Evolutionary conservation across 176 grass and related monocot genomes (phyloP).

Genomic region (Paspalum notatum): DNA sequence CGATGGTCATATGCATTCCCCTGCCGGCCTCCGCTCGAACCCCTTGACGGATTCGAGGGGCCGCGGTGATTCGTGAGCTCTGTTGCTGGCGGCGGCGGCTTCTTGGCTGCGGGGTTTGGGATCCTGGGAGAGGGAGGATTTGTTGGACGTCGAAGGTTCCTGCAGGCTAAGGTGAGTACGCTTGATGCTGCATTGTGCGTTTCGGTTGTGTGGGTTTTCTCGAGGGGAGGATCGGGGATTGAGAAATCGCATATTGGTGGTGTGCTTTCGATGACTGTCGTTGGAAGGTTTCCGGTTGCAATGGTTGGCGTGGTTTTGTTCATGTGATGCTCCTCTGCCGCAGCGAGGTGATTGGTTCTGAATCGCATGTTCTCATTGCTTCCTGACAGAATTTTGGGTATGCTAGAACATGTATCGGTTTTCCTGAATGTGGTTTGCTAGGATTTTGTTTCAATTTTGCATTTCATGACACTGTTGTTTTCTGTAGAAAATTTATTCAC

Average conservation of each 20-base stretch:
- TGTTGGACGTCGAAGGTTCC: background rate
- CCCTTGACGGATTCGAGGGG: conserved; percentile 32
- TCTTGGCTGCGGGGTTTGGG: conserved; percentile 16
- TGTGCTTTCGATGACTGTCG: background rate
- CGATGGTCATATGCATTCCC: conserved; percentile 31
- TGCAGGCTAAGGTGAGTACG: conserved; percentile 23
- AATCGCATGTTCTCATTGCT: background rate
- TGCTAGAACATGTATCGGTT: background rate
- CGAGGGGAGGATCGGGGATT: background rate
- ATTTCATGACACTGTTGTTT: background rate
- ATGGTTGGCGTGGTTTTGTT: background rate
- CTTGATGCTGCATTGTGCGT: conserved; percentile 20
- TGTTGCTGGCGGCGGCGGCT: background rate
- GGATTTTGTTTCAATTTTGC: background rate
- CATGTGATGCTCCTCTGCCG: background rate
- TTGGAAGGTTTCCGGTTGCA: background rate
- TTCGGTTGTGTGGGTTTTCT: background rate
- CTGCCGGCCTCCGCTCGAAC: background rate
- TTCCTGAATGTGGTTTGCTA: background rate
- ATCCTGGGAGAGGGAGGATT: conserved; percentile 20
- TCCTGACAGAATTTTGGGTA: background rate
- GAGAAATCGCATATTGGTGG: background rate
- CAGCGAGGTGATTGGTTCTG: background rate
- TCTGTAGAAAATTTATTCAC: background rate
- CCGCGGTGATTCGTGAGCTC: background rate